Conservation (phyloP, 805 yeast species). For the Kockiozyma suomiensis region DNA sequence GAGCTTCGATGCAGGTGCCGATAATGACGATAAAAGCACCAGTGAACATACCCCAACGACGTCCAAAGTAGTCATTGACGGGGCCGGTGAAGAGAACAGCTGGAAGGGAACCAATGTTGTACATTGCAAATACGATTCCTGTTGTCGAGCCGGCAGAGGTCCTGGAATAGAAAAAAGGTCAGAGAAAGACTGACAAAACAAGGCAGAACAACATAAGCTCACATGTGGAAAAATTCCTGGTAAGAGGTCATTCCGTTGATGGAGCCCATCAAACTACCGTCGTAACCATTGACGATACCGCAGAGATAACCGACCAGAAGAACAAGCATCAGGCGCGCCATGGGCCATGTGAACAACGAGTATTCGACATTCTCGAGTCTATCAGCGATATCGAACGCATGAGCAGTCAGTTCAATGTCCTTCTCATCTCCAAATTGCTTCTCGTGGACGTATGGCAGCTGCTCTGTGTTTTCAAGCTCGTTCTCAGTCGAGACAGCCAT, state of each 20-base stretch:
- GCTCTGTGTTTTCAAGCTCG: neutral
- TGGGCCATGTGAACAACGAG: slow-evolving; percentile 12
- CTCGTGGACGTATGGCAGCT: neutral
- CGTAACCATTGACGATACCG: slow-evolving; percentile 23
- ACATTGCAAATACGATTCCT: slow-evolving; percentile 17
- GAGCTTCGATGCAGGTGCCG: slow-evolving; percentile 25
- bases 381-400: neutral
- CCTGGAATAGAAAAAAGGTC: neutral
- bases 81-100: slow-evolving; percentile 19
- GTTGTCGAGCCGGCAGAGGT: slow-evolving; percentile 22
- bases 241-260: slow-evolving; percentile 21
- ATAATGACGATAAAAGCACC: slow-evolving; percentile 14
- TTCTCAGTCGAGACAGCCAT: too few species aligned
- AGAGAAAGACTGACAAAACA: slow-evolving; percentile 24
- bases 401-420: neutral
- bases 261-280: slow-evolving; percentile 21
- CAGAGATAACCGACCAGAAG: slow-evolving; percentile 12
- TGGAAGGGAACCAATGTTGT: slow-evolving; percentile 21
- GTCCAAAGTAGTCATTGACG: slow-evolving; percentile 22
- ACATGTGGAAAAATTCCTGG: slow-evolving; percentile 16
- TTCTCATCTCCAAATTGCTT: neutral
- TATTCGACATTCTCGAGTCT: neutral
- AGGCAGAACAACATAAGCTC: too few species aligned
- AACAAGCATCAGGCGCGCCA: slow-evolving; percentile 16
- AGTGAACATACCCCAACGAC: slow-evolving; percentile 23